Evolutionary conservation across 2,329 filamentous ascomycete genomes (phyloP).

Genomic region (Fusarium sp.): DNA sequence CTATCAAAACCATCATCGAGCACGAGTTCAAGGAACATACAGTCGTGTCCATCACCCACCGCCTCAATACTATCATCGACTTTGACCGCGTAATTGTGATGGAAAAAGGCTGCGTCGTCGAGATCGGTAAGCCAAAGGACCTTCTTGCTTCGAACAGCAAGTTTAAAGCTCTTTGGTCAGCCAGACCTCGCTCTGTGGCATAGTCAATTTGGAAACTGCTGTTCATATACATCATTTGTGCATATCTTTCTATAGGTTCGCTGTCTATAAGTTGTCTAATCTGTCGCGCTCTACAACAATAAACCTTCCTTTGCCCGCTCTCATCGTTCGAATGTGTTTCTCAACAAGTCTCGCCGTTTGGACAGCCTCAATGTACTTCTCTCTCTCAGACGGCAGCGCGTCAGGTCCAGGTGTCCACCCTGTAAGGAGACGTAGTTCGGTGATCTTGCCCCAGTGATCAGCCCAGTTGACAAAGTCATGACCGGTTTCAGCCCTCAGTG

Average conservation of each 20-base stretch:
- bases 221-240: neutral
- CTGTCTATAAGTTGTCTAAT: slow-evolving; percentile 32
- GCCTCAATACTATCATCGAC: slow-evolving; percentile 56
- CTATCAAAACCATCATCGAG: slow-evolving; percentile 49
- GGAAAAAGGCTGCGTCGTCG: slow-evolving; percentile 43
- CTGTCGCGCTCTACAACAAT: slow-evolving; percentile 61
- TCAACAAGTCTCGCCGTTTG: slow-evolving; percentile 57
- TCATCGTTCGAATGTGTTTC: slow-evolving; percentile 58
- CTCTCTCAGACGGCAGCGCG: slow-evolving; percentile 48
- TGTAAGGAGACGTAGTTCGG: slow-evolving; percentile 56
- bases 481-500: slow-evolving; percentile 56
- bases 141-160: slow-evolving; percentile 33
- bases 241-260: neutral
- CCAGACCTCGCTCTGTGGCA: slow-evolving; percentile 30
- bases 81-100: slow-evolving; percentile 47
- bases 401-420: slow-evolving; percentile 56
- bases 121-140: slow-evolving; percentile 42
- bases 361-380: slow-evolving; percentile 51
- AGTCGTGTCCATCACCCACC: slow-evolving; percentile 59
- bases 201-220: neutral
- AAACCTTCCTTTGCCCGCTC: slow-evolving; percentile 61
- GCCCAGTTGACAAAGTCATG: slow-evolving; percentile 66
- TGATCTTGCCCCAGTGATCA: slow-evolving; percentile 64
- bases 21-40: slow-evolving; percentile 58
- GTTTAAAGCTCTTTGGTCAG: slow-evolving; percentile 46